Evolutionary conservation across 306 rosid genomes (phyloP).

Genomic region (Heteromeles arbutifolia): DNA sequence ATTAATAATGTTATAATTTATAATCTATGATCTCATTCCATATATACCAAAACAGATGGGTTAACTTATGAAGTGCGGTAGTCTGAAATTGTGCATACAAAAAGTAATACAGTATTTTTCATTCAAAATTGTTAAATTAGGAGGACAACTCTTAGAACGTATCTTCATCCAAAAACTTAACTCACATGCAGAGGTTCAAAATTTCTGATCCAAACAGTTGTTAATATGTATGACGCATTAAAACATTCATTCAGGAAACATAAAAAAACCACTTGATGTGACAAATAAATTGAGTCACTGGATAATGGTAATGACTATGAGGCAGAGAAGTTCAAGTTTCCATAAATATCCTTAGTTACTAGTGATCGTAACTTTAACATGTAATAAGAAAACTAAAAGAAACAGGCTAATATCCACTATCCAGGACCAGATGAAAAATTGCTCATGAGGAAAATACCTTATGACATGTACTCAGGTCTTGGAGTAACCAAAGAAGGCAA

Average conservation of each 20-base stretch:
- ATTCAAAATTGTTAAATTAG: background rate
- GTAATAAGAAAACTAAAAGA: background rate
- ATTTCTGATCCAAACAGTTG: background rate
- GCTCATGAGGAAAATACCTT: constrained; percentile 47
- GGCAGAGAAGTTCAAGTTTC: background rate
- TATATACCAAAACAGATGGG: too few species aligned
- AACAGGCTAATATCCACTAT: background rate
- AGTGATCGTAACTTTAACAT: background rate
- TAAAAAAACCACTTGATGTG: background rate
- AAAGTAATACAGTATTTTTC: background rate
- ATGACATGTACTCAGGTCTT: constrained; percentile 80
- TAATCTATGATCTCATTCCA: too few species aligned
- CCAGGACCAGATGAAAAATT: background rate
- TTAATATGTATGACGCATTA: background rate
- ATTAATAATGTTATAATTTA: background rate
- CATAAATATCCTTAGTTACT: background rate
- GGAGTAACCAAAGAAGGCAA: constrained; percentile 93
- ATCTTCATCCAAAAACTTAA: background rate
- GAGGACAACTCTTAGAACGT: background rate
- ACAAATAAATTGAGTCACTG: background rate
- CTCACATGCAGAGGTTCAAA: background rate
- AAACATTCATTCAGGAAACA: background rate
- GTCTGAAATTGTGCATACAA: background rate
- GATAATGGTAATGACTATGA: background rate
- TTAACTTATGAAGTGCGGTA: background rate